Base-by-base conservation (phyloP, 2,329 filamentous ascomycete genomes). In the Apiospora marii region DNA sequence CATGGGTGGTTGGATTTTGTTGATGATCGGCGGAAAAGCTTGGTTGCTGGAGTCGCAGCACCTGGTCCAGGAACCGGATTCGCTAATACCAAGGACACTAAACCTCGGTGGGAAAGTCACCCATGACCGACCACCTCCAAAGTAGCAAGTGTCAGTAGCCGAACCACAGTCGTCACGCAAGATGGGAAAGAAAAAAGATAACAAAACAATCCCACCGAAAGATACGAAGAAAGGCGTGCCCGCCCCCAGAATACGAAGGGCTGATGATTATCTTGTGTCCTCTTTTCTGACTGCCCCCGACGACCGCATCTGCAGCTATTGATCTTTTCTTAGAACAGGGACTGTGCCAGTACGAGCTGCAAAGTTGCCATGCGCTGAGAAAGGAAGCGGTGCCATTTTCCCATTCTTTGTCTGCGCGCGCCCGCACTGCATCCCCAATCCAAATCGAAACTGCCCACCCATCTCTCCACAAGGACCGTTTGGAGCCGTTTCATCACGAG, bases 291-390 rank as follows among this genome's bases (percentile, higher is more conserved):
- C 51, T 30, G 46, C 19, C 5, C 16, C 16, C 37, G 30, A 16
- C 24, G 53, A 61, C 27, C 53, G 53, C 49, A 41, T 7, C 19
- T 61, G 22, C 58, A 41, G 58, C 37, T 41, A 41, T 10, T 41
- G 19, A 64, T 64, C 58, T 64, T 64, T 64, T 64, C 58, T 64
- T 64, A 64, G 34, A 41, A 41, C 58, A 64, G 58, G 34, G 58
- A 64, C 4, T n/a, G n/a, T 41, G 34, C 58, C 58, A 64, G 58
- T 41, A 64, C 34, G 58, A 64, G 58, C 34, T 64, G 22, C 4
- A 10, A 41, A 41, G 58, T 12, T 22, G 19, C 34, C 37, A 64
- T 64, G 58, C 58, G 14, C 34, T 64, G 58, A 64, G 58, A 64
- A 64, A 41, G 58, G 58, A 64, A 64, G 41, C 41, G 34, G 34